Percentiles rank a stretch among this genome's conserved stretches.
These are phyloP conservation scores for Astraeus odoratus DNA, from an alignment of 768 basidiomycete species.

Conservation along the genomic window DNA sequence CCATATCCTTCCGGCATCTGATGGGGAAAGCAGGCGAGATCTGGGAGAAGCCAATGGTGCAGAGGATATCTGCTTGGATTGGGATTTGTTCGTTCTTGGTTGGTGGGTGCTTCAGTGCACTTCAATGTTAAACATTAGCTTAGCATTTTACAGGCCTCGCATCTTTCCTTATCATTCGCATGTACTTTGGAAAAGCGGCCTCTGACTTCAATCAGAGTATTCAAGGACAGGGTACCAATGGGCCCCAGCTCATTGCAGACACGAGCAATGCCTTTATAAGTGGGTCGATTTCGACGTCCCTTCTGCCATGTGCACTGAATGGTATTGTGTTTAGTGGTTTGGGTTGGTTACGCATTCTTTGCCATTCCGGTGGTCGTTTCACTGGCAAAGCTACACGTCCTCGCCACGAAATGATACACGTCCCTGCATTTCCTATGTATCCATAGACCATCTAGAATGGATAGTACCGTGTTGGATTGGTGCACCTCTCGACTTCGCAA, in stretches of 20 bases:
- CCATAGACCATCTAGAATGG: background rate
- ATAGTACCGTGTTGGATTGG: no score
- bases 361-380: conserved; percentile 64
- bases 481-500: no score
- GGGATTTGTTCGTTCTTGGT: conserved; percentile 73
- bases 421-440: conserved; percentile 2
- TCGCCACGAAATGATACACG: conserved; percentile 32
- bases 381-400: conserved; percentile 61
- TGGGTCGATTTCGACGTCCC: conserved; percentile 29
- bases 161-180: conserved; percentile 63
- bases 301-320: background rate
- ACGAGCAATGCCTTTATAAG: conserved; percentile 72
- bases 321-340: conserved; percentile 49
- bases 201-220: conserved; percentile 71
- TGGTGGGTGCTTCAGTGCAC: conserved; percentile 33
- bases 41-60: conserved; percentile 52
- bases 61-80: conserved; percentile 62
- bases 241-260: conserved; percentile 53
- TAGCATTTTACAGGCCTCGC: conserved; percentile 44
- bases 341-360: conserved; percentile 72
- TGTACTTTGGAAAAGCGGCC: conserved; percentile 78
- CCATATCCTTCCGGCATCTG: conserved; percentile 60
- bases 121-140: background rate
- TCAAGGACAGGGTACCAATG: conserved; percentile 40
- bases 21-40: conserved; percentile 45